Base-by-base conservation (phyloP, 2,329 filamentous ascomycete genomes). In the Lachnellula willkommii region DNA sequence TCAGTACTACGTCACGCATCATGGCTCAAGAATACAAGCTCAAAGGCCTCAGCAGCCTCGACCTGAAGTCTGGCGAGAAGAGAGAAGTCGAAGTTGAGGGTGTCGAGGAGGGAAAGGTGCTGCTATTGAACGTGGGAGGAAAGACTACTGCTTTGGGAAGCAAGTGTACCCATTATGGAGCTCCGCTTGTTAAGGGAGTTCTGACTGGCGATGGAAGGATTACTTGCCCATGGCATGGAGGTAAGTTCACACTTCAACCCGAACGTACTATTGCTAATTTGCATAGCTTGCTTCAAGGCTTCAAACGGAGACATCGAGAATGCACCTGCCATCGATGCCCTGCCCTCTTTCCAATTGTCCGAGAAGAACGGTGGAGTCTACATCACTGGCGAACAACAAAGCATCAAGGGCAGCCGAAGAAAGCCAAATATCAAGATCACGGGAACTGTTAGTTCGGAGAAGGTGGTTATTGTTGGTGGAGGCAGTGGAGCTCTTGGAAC, bases 161-260 rank as follows among this genome's bases (percentile, higher is more conserved):
- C 40, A 94, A 87, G 64, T 99, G 94, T 71, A 88, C 84, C 9
- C 93, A 97, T 74, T 97, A 95, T 70, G 93, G 94, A 36, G 94
- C 93, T 42, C 94, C 94, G 14, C 75, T 99, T 62, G 83, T 85
- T 52, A 90, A 93, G 64, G 94, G 94, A 53, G 85, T 97, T 7
- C 74, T 99, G 60, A 89, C 89, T 7, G 82, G 83, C 2, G 85
- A 88, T 63, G 94, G 94, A 5, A 81, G 90, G 50, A 73, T 99
- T 60, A 96, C 90, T 6, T 99, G 94, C 71, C 91, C 93, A 3
- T 97, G 94, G 94, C 93, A 97, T 71, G 93, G 93, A 76, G 90
- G 90, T 94, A 70, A 62, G 78, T 28, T 8, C 9, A 45, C 24
- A 14, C 4, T 50, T 26, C 22, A 43, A 52, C 14, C 32, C n/a